Percentiles rank a stretch among this genome's conserved stretches.
Evolutionary conservation across 2,329 filamentous ascomycete genomes (phyloP).

Genomic region (Stachybotrys elegans): DNA sequence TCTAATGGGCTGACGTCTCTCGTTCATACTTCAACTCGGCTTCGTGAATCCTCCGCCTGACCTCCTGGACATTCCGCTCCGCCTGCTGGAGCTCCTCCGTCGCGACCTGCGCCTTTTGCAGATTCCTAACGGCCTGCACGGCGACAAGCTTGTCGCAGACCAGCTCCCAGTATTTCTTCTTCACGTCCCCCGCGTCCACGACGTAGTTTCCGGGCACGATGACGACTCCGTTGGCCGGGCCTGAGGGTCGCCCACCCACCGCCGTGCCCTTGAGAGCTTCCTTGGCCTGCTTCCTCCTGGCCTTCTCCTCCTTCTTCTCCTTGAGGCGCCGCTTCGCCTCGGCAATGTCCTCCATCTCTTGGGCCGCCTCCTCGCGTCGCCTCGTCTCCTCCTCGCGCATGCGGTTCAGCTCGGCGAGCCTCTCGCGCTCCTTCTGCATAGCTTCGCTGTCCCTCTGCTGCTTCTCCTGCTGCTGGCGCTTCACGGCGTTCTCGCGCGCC

Average conservation of each 20-base stretch:
- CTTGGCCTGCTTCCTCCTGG: conserved; percentile 29
- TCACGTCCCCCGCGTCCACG: conserved; percentile 21
- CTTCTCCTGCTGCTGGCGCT: conserved; percentile 49
- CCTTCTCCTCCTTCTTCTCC: conserved; percentile 36
- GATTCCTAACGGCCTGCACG: conserved; percentile 28
- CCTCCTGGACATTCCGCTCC: conserved; percentile 21
- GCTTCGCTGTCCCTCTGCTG: conserved; percentile 28
- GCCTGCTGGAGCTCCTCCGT: conserved; percentile 21
- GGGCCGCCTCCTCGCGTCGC: conserved; percentile 29
- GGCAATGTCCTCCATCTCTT: conserved; percentile 32
- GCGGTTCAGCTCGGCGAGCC: conserved; percentile 30
- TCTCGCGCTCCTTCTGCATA: conserved; percentile 30
- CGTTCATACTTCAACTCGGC: conserved; percentile 31
- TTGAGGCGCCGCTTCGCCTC: conserved; percentile 31
- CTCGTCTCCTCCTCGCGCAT: conserved; percentile 30
- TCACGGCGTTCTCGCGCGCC: conserved; percentile 64
- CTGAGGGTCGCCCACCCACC: conserved; percentile 12
- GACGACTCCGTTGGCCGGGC: conserved; percentile 27
- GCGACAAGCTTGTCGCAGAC: conserved; percentile 36
- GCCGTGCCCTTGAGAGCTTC: conserved; percentile 24
- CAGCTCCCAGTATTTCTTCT: conserved; percentile 33
- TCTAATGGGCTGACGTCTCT: conserved; percentile 19
- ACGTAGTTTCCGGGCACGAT: conserved; percentile 30
- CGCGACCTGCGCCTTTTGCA: conserved; percentile 19
- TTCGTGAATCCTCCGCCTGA: conserved; percentile 29